Base-by-base conservation (phyloP, 176 grass and related monocot genomes). In the Cenchrus americanus region DNA sequence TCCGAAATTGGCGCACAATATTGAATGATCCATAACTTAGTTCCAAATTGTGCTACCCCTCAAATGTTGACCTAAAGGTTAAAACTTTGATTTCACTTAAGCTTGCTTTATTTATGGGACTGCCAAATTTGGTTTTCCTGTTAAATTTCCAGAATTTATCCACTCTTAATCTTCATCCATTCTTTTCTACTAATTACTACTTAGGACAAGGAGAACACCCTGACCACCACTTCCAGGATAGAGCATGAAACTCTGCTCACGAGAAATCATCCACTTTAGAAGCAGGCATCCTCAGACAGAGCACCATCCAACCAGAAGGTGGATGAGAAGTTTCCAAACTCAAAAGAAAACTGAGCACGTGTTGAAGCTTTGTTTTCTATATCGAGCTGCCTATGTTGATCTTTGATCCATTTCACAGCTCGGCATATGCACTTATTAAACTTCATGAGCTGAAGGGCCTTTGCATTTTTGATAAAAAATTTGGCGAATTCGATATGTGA, bases 61-160 rank as follows among this genome's bases (percentile, higher is more conserved):
- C 94, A 1, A 97, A 97, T 61, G 88, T 97, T 9, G 94, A 97
- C 74, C 90, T 97, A 82, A 97, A 97, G 92, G 94, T 97, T 74
- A 19, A 53, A 80, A 69, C 14, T 54, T 69, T 24, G 50, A 68
- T 68, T 80, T 7, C 11, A 37, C 3, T 41, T 40, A 55, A 55
- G 62, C 51, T 44, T 30, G 15, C 3, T 85, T 62, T 64, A 53
- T 12, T 42, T 32, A 69, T 43, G 12, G 32, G 1, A 64, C 66
- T 66, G 10, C 65, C 8, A 57, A 58, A 69, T 42, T 58, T 69
- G 23, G 7, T 44, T 12, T 27, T 17, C 51, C n/a, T 26, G n/a
- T 66, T 5, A 46, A 81, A 18, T 70, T 80, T 70, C 32, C 15
- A 6, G 8, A 71, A n/a, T 19, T 48, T 6, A 34, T 49, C 22